phyloP scores from a whole-genome alignment of 1,284 basidiomycete species.

The Neolentinus lepideus region DNA sequence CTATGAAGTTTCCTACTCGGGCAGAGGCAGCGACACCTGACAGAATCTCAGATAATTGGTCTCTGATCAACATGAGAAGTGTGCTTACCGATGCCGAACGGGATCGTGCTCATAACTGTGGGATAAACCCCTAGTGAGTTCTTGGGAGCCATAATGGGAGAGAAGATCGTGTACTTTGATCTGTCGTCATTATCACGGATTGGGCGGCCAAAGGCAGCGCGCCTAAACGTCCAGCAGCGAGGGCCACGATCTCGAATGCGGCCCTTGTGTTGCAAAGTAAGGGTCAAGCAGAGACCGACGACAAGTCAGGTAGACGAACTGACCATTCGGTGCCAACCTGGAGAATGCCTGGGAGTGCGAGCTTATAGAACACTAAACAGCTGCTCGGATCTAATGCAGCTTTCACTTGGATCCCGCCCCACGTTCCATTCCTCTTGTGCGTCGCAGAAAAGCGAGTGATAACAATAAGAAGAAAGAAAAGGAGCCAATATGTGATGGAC shows the following conservation, averaged over 20 bases:
- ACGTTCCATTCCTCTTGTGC: conserved; percentile 51
- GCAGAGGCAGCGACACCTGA: conserved; percentile 61
- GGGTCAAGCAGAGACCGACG: not conserved
- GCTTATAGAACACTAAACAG: conserved; percentile 48
- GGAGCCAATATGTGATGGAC: conserved; percentile 64
- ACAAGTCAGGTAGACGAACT: conserved; percentile 10
- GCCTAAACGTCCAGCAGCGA: conserved; percentile 67
- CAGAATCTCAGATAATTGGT: not conserved
- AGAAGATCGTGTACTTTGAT: conserved; percentile 50
- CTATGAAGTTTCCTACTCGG: conserved; percentile 69
- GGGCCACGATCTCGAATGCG: conserved; percentile 73
- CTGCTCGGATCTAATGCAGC: conserved; percentile 40
- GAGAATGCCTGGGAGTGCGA: conserved; percentile 66
- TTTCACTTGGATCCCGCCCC: conserved; percentile 49
- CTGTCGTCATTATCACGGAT: conserved; percentile 77
- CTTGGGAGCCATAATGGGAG: not conserved
- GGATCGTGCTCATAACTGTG: conserved; percentile 57
- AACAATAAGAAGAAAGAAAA: conserved; percentile 45
- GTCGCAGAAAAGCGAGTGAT: conserved; percentile 41
- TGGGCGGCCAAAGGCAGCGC: conserved; percentile 64
- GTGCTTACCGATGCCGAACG: conserved; percentile 51
- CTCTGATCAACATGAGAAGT: not conserved
- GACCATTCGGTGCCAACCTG: conserved; percentile 80
- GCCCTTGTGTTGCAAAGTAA: conserved; percentile 41
- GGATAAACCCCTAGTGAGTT: not conserved